A percentile compares a stretch with the other conserved stretches of the same genome.
Evolutionary conservation across 2,329 filamentous ascomycete genomes (phyloP).

Genomic region (Dothistroma pini): DNA sequence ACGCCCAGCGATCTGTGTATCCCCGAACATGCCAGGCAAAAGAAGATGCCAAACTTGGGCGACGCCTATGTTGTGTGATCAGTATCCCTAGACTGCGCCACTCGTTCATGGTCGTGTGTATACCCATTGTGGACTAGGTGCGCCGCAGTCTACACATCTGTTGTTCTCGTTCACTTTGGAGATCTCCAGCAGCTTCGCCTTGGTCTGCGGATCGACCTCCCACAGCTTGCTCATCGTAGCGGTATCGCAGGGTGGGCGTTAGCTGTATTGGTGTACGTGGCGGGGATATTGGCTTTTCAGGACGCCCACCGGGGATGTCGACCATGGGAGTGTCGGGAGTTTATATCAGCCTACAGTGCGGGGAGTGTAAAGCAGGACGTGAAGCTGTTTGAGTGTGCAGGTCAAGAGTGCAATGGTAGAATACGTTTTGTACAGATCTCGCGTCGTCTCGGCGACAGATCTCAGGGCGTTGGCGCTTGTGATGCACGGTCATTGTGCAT

Average conservation of each 20-base stretch:
- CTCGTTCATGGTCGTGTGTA: not conserved
- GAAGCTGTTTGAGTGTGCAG: not conserved
- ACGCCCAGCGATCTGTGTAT: constrained; percentile 93
- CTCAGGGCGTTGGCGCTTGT: not conserved
- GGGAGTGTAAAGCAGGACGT: not conserved
- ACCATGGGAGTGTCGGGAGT: not conserved
- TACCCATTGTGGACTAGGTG: constrained; percentile 97
- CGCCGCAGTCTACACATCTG: constrained; percentile 89
- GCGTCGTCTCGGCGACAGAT: not conserved
- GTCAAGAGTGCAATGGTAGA: not conserved
- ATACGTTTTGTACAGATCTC: not conserved
- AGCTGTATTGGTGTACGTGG: constrained; percentile 1
- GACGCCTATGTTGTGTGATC: constrained; percentile 53
- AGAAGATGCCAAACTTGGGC: constrained; percentile 97
- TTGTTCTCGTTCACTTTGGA: constrained; percentile 89
- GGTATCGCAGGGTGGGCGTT: constrained; percentile 2
- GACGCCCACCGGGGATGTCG: not conserved
- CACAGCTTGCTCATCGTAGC: constrained; percentile 71
- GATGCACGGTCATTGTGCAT: not conserved
- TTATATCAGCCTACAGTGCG: not conserved
- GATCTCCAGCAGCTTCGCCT: constrained; percentile 89
- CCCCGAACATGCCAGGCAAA: constrained; percentile 93
- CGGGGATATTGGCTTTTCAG: not conserved
- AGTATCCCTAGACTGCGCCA: not conserved
- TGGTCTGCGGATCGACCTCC: constrained; percentile 98